These are phyloP conservation scores for Alternaria novae-zelandiae DNA, from an alignment of 2,329 filamentous ascomycete species.

Conservation along the genomic window DNA sequence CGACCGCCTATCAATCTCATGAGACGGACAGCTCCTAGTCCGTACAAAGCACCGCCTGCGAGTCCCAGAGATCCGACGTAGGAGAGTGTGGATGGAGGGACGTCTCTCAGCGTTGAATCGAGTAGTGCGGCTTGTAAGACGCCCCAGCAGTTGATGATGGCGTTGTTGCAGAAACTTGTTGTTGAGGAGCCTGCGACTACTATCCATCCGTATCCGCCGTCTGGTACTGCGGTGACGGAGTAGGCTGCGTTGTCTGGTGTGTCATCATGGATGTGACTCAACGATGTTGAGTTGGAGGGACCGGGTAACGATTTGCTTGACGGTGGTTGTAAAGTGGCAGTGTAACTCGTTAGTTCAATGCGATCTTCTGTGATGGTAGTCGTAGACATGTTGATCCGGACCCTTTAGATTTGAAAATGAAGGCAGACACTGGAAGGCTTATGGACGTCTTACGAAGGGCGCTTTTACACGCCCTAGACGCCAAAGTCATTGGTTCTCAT, in stretches of 20 bases:
- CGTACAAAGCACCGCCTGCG: conserved; percentile 59
- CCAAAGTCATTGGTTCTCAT: not conserved
- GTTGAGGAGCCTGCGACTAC: conserved; percentile 60
- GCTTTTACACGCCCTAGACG: not conserved
- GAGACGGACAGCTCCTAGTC: conserved; percentile 60
- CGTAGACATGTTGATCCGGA: not conserved
- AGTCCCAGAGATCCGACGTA: conserved; percentile 64
- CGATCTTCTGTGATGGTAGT: not conserved
- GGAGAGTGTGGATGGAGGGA: conserved; percentile 59
- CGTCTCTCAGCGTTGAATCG: conserved; percentile 52
- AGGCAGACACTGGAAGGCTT: not conserved
- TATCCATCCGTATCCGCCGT: conserved; percentile 65
- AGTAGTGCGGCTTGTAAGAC: conserved; percentile 65
- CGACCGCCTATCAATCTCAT: conserved; percentile 59
- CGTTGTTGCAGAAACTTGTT: conserved; percentile 60
- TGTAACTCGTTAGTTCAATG: not conserved
- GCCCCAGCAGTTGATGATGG: conserved; percentile 66
- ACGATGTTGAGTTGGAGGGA: too few relatives aligned
- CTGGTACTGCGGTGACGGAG: conserved; percentile 47
- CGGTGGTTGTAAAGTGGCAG: too few relatives aligned
- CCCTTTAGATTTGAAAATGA: too few relatives aligned
- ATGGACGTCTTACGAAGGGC: not conserved
- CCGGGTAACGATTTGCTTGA: too few relatives aligned
- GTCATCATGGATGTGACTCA: conserved; percentile 5
- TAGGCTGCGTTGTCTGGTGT: conserved; percentile 22